These are phyloP conservation scores for Escallonia rubra DNA, from an alignment of 129 eudicot species.

Conservation along the genomic window DNA sequence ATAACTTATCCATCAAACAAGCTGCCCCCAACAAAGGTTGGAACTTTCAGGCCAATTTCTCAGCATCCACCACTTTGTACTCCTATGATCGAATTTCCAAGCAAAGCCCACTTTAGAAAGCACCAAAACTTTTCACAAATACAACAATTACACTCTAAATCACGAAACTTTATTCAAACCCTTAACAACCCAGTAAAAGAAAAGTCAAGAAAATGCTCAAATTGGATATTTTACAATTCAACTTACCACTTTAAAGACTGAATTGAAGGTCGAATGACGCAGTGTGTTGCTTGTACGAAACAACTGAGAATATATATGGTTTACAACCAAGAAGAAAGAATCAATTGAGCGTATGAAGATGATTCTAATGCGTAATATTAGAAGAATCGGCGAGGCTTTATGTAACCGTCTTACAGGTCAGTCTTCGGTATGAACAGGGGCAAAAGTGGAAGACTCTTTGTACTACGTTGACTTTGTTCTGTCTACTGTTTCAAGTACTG, in stretches of 20 bases:
- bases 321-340: too few relatives aligned
- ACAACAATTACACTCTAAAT: conserved; percentile 6
- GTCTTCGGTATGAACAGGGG: neutral
- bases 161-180: conserved; percentile 5
- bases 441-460: neutral
- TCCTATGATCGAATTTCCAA: conserved; percentile 8
- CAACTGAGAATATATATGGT: neutral
- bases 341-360: too few relatives aligned
- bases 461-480: conserved; percentile 18
- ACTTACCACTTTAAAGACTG: neutral
- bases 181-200: conserved; percentile 9
- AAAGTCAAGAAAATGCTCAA: neutral
- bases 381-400: neutral
- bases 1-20: conserved; percentile 44
- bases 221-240: neutral
- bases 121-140: conserved; percentile 11
- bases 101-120: conserved; percentile 23
- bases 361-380: too few relatives aligned
- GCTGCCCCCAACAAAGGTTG: conserved; percentile 18
- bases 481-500: neutral
- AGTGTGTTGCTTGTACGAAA: neutral
- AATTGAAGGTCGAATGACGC: neutral
- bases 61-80: conserved; percentile 29
- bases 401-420: neutral
- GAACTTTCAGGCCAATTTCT: neutral